A percentile compares a stretch with the other conserved stretches of the same genome.
Conservation (phyloP, 2,329 filamentous ascomycete species). For the Claviceps sp. region DNA sequence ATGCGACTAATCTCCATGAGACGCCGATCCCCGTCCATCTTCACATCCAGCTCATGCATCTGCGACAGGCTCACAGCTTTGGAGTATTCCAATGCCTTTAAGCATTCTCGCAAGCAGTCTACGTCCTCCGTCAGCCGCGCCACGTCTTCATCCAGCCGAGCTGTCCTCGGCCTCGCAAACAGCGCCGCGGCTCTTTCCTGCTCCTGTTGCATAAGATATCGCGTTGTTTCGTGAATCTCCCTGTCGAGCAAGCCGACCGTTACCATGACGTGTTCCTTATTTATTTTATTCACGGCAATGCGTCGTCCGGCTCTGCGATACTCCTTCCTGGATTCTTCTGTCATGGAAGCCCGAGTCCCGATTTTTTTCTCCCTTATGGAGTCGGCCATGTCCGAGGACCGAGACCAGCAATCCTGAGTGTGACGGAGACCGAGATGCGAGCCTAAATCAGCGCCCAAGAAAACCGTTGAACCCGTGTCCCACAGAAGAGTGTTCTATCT, state of each 20-base stretch:
- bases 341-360: background rate
- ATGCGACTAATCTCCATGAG: background rate
- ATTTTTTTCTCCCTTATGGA: background rate
- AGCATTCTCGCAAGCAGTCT: background rate
- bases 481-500: too few species aligned
- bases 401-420: background rate
- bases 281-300: background rate
- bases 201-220: constrained; percentile 2
- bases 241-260: constrained; percentile 2
- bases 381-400: background rate
- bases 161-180: constrained; percentile 2
- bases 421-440: too few species aligned
- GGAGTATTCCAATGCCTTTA: background rate
- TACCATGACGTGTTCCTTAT: constrained; percentile 2
- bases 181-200: background rate
- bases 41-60: constrained; percentile 1
- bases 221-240: constrained; percentile 2
- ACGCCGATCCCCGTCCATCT: background rate
- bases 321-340: background rate
- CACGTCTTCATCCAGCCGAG: constrained; percentile 1
- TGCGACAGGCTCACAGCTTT: background rate
- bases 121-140: constrained; percentile 2
- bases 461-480: too few species aligned
- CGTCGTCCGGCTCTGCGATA: background rate
- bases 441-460: too few species aligned